These are phyloP conservation scores for Solanum appendiculatum DNA, from an alignment of 257 asterid species.

Conservation along the genomic window DNA sequence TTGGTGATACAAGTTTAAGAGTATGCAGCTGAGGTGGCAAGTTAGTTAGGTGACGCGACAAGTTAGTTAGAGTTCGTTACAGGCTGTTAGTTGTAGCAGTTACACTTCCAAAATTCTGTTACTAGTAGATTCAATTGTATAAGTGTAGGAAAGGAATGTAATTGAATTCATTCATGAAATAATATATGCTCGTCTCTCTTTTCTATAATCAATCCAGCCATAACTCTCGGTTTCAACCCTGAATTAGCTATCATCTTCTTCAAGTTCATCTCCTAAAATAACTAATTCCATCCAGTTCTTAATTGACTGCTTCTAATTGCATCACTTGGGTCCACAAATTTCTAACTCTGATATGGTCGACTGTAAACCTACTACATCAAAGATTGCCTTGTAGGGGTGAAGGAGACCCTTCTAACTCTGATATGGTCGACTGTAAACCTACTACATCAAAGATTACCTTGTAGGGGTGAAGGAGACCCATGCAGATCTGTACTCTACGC, in stretches of 20 bases:
- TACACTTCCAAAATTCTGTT: background rate
- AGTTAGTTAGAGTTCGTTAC: background rate
- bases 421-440: background rate
- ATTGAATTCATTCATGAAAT: background rate
- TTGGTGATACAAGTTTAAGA: background rate
- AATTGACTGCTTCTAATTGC: background rate
- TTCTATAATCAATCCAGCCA: background rate
- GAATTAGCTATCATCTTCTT: background rate
- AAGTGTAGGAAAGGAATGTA: background rate
- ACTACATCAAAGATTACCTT: slow-evolving; percentile 33
- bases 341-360: background rate
- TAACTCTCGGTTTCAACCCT: background rate
- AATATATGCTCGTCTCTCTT: background rate
- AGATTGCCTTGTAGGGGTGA: slow-evolving; percentile 74
- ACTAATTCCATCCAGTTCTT: background rate
- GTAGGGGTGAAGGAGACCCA: slow-evolving; percentile 96
- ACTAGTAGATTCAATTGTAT: background rate
- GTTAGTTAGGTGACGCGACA: too few species aligned
- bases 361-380: background rate
- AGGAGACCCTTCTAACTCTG: slow-evolving; percentile 92
- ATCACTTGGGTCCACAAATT: background rate
- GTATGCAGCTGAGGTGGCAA: background rate
- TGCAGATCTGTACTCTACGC: slow-evolving; percentile 93
- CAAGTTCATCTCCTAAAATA: background rate
- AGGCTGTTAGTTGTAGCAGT: background rate